Conservation (phyloP, 495 filamentous ascomycete species). For the Daldinia grandis region DNA sequence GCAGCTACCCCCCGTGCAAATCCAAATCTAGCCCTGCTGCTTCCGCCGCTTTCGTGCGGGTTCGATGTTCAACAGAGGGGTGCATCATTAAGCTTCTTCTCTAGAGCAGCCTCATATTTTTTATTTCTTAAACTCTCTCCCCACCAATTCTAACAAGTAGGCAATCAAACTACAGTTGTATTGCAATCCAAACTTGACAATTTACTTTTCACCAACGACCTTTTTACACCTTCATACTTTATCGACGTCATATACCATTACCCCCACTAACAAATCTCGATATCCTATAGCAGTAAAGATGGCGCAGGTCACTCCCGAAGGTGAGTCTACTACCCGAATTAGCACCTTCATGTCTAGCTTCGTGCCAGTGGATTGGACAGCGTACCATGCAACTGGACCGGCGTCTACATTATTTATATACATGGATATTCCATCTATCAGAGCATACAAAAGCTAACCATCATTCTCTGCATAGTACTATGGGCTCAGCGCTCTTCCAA, state of each 20-base stretch:
- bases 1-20: slow-evolving; percentile 29
- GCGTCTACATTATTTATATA: neutral
- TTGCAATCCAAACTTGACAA: neutral
- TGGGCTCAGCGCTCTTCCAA: slow-evolving; percentile 96
- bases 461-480: slow-evolving; percentile 67
- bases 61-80: slow-evolving; percentile 40
- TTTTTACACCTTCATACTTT: neutral
- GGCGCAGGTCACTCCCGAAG: slow-evolving; percentile 48
- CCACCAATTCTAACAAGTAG: slow-evolving; percentile 23
- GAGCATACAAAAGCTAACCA: slow-evolving; percentile 32
- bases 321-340: slow-evolving; percentile 18
- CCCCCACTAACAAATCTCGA: neutral
- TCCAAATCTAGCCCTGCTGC: slow-evolving; percentile 35
- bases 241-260: neutral
- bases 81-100: slow-evolving; percentile 34
- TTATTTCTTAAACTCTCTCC: slow-evolving; percentile 25
- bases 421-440: neutral
- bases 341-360: neutral
- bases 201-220: neutral
- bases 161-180: neutral
- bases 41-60: slow-evolving; percentile 43
- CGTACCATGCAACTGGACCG: neutral
- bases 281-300: slow-evolving; percentile 29
- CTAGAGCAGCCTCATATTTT: slow-evolving; percentile 39
- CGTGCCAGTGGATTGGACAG: neutral